phyloP scores from a whole-genome alignment of 441 rosid species.

The Jatropha podagrica region DNA sequence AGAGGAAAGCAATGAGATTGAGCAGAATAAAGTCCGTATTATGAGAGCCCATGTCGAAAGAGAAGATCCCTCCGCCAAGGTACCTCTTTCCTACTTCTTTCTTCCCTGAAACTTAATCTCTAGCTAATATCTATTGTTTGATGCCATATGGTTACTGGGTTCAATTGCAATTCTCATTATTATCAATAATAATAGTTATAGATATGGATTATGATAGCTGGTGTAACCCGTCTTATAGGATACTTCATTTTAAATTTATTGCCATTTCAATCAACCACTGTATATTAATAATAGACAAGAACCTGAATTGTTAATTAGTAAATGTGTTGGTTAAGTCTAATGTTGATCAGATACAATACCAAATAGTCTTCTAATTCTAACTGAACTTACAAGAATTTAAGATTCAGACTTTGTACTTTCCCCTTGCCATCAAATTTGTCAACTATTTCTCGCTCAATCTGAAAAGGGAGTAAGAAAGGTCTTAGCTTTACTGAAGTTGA shows the following conservation, averaged over 20 bases:
- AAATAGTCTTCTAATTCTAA: not conserved
- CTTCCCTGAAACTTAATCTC: not conserved
- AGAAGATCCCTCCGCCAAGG: slow-evolving; percentile 78
- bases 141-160: not conserved
- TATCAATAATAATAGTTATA: too few species aligned
- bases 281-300: too few species aligned
- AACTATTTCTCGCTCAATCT: not conserved
- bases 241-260: not conserved
- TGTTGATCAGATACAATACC: too few species aligned
- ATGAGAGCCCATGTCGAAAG: slow-evolving; percentile 74
- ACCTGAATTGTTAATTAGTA: too few species aligned
- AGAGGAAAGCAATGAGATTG: slow-evolving; percentile 47
- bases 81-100: slow-evolving; percentile 4
- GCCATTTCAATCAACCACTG: too few species aligned
- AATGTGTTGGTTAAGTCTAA: too few species aligned
- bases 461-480: not conserved
- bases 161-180: not conserved
- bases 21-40: slow-evolving; percentile 65
- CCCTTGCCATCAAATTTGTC: not conserved
- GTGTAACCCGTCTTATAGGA: not conserved
- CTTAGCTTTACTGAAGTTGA: not conserved
- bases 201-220: too few species aligned
- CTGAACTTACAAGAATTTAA: not conserved
- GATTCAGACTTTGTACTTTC: not conserved
- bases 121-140: not conserved